Evolutionary conservation across 164 flowering plant species (phyloP).

Genomic region (Vitis rupestris): DNA sequence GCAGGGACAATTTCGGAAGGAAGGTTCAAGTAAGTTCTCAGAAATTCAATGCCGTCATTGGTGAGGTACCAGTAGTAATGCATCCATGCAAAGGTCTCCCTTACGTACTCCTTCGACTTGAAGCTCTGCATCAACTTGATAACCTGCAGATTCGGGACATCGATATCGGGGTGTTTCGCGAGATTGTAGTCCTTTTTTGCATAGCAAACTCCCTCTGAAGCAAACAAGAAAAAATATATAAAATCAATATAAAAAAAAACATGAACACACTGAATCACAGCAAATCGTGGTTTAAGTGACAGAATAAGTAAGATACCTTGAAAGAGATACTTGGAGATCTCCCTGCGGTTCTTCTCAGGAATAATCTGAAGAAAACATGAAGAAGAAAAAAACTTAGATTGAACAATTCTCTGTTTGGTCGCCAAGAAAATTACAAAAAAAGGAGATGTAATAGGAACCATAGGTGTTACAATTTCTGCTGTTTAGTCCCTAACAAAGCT

Average conservation of each 20-base stretch:
- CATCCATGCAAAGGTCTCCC: conserved; percentile 47
- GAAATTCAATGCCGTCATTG: conserved; percentile 39
- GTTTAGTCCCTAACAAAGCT: too few species aligned
- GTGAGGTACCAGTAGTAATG: conserved; percentile 45
- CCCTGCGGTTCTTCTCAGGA: conserved; percentile 38
- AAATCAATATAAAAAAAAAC: neutral
- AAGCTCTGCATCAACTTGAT: conserved; percentile 55
- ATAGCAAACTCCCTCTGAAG: conserved; percentile 42
- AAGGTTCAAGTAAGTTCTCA: conserved; percentile 36
- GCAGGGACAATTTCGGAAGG: conserved; percentile 58
- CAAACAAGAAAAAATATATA: too few species aligned
- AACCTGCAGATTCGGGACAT: conserved; percentile 52
- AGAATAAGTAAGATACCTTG: conserved; percentile 19
- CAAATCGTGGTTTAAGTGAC: too few species aligned
- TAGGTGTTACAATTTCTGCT: too few species aligned
- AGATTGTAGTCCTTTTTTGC: conserved; percentile 53
- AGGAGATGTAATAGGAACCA: too few species aligned
- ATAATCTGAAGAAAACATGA: conserved; percentile 19
- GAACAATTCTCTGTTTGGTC: too few species aligned
- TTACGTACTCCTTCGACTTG: conserved; percentile 45
- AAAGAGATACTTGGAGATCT: conserved; percentile 42
- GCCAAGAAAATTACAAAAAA: too few species aligned
- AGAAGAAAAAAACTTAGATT: too few species aligned
- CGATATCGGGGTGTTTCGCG: conserved; percentile 51
- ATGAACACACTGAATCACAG: neutral